Percentiles rank a stretch among this genome's conserved stretches.
phyloP scores from a whole-genome alignment of 1,284 basidiomycete species.

The Wallemia mellicola region DNA sequence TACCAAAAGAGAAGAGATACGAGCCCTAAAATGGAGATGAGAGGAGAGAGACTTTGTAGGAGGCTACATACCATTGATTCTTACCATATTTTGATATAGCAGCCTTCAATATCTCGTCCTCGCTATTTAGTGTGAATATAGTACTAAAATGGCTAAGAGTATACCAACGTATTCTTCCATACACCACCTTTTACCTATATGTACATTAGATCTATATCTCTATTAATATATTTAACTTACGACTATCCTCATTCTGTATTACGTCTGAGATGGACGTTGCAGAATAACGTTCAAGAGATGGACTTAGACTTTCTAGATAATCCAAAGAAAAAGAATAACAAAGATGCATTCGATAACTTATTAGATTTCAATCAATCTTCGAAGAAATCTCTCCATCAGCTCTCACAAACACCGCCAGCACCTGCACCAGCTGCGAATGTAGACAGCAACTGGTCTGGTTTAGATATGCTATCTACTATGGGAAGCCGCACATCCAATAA shows the following conservation, averaged over 20 bases:
- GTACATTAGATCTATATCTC: neutral
- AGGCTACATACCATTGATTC: conserved; percentile 46
- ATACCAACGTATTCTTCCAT: conserved; percentile 8
- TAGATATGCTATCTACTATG: neutral
- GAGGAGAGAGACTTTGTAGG: conserved; percentile 2
- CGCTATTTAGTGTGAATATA: conserved; percentile 20
- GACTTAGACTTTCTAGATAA: neutral
- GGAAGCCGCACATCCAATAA: neutral
- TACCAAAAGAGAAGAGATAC: conserved; percentile 88
- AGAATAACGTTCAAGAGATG: neutral
- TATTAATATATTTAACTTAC: neutral
- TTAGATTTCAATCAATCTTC: neutral
- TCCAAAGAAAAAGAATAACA: neutral
- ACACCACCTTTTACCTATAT: conserved; percentile 5
- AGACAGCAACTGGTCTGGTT: neutral
- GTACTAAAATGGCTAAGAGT: neutral
- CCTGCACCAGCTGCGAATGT: too few relatives aligned
- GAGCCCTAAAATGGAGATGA: conserved; percentile 32
- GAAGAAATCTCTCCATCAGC: neutral
- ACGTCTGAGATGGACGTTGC: neutral
- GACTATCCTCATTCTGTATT: neutral
- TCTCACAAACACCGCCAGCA: too few relatives aligned
- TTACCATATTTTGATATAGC: conserved; percentile 94
- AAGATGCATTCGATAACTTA: neutral
- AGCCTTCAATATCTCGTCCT: conserved; percentile 87